Conservation (phyloP, 2,329 filamentous ascomycete genomes). For the Parastagonospora avenae region DNA sequence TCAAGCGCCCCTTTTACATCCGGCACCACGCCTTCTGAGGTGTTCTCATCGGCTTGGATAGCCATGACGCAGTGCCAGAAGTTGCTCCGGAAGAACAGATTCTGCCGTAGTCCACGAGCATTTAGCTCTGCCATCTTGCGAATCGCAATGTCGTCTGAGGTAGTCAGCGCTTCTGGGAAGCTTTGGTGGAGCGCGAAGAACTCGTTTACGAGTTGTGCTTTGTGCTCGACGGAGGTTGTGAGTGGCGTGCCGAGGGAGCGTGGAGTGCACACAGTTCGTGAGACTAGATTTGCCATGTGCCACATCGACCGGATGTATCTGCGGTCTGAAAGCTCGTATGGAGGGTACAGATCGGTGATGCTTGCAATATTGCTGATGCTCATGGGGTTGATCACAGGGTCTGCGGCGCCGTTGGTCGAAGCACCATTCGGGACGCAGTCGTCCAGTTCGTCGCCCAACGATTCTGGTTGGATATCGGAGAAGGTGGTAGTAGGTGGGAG, state of each 20-base stretch:
- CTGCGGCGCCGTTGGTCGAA: slow-evolving; percentile 38
- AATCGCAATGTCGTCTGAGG: slow-evolving; percentile 67
- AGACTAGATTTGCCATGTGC: slow-evolving; percentile 78
- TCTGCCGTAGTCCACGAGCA: slow-evolving; percentile 73
- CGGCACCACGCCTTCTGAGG: slow-evolving; percentile 54
- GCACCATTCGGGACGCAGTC: slow-evolving; percentile 69
- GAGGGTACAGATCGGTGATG: slow-evolving; percentile 44
- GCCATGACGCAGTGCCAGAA: slow-evolving; percentile 85
- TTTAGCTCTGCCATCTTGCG: slow-evolving; percentile 62
- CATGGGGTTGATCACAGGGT: slow-evolving; percentile 57
- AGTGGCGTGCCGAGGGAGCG: slow-evolving; percentile 75
- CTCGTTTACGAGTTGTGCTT: slow-evolving; percentile 70
- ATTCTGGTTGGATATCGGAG: slow-evolving; percentile 77
- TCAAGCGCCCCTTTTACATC: slow-evolving; percentile 74
- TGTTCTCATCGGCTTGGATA: slow-evolving; percentile 72
- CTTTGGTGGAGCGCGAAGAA: slow-evolving; percentile 75
- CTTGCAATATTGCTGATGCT: slow-evolving; percentile 57
- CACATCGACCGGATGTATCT: slow-evolving; percentile 75
- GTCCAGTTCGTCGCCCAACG: slow-evolving; percentile 69
- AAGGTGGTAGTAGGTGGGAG: slow-evolving; percentile 79
- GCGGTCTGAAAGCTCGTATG: slow-evolving; percentile 46
- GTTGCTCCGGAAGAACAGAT: slow-evolving; percentile 78
- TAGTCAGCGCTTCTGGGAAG: slow-evolving; percentile 73
- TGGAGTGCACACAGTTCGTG: slow-evolving; percentile 76
- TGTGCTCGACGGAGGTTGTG: slow-evolving; percentile 69